Evolutionary conservation across 305 asterid genomes (phyloP), one percentile per base, ranked within the genome.

Genomic region (Solanum chacoense): DNA sequence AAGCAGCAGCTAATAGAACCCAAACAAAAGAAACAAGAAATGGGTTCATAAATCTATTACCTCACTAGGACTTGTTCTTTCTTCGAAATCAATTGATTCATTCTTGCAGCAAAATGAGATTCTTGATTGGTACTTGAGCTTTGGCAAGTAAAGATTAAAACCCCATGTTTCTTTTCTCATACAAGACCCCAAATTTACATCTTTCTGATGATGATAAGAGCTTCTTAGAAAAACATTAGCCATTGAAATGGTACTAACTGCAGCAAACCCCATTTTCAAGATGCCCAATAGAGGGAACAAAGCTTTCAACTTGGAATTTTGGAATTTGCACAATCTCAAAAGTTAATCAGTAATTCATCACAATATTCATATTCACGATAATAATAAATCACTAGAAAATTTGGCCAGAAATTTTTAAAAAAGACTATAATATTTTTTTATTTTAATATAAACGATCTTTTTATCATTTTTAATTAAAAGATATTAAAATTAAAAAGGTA

Each of bases 31-130:
- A 37, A 24, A 45, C 37, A 31, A 18, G 72, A 81, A 18, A 81
- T 81, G 1, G 1, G 29, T 8, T 26, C 71, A 6, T 20, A 1
- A 5, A 22, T 1, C 1, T 5, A 9, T 81, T 92, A 96, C 98
- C 98, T 96, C 96, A 90, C 85, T 59, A 26, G 98, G 94, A 93
- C 98, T 96, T 38, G 91, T 91, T 93, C 98, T 94, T 90, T 94
- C 96, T 78, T 94, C 95, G 59, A 94, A 94, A 91, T 92, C 93
- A 85, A 89, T 36, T 80, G 87, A 88, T 89, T 93, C 93, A 24
- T 91, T 76, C 85, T 92, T 94, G 93, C 92, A 92, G 94, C 92
- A 90, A 91, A 89, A 32, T 78, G 88, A 50, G 63, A 26, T 63
- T 63, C 85, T 90, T 36, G 92, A 87, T 85, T 88, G 91, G 59